Conservation (phyloP, 768 basidiomycete genomes). For the Tephrocybe sp. region DNA sequence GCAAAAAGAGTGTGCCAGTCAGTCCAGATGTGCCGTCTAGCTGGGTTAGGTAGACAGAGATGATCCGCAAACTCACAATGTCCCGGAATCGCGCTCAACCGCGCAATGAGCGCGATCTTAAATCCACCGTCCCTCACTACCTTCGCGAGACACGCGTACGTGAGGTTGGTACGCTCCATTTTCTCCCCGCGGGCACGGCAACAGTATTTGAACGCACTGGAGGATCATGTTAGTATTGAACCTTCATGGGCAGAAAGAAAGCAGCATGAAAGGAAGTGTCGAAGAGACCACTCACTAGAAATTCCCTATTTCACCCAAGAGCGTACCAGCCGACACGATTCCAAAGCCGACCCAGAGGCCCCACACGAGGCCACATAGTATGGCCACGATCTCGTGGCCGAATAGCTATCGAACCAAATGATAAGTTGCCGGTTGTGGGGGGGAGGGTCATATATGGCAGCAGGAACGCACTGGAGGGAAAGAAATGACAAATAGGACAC, state of each 20-base stretch:
- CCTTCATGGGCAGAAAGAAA: no score
- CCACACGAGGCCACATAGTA: conserved; percentile 90
- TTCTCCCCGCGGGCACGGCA: conserved; percentile 77
- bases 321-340: conserved; percentile 82
- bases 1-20: not conserved
- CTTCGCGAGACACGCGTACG: conserved; percentile 61
- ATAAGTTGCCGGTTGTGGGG: not conserved
- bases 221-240: not conserved
- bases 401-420: conserved; percentile 53
- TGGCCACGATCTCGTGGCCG: conserved; percentile 89
- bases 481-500: conserved; percentile 77
- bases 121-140: conserved; percentile 88
- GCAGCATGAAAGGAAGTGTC: not conserved
- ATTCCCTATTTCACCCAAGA: conserved; percentile 85
- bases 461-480: conserved; percentile 71
- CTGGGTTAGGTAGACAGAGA: not conserved
- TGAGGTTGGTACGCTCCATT: conserved; percentile 55
- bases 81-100: conserved; percentile 82
- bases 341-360: conserved; percentile 85
- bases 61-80: conserved; percentile 53
- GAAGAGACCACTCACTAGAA: conserved; percentile 59
- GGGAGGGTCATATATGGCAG: not conserved
- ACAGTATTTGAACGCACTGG: conserved; percentile 81
- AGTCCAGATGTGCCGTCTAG: no score
- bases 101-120: conserved; percentile 74